Conservation (phyloP, 2,329 filamentous ascomycete genomes). For the Penicillium sp. region DNA sequence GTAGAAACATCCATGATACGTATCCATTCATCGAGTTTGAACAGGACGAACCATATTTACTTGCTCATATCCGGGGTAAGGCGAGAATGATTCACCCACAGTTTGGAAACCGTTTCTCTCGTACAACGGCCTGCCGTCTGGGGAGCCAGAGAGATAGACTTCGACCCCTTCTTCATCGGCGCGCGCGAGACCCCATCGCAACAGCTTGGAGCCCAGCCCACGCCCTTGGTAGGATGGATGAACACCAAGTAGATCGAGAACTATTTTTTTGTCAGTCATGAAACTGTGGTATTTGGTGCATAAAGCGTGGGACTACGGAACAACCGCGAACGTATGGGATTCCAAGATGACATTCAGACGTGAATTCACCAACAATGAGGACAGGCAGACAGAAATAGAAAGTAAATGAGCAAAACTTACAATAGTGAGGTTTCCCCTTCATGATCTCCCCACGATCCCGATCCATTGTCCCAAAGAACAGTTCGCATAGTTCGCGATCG, state of each 20-base stretch:
- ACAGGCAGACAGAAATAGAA: not conserved
- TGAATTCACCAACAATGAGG: not conserved
- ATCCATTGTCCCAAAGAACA: slow-evolving; percentile 29
- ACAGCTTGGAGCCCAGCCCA: slow-evolving; percentile 34
- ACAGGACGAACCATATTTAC: slow-evolving; percentile 25
- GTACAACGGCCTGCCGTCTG: slow-evolving; percentile 43
- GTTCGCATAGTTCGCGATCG: slow-evolving; percentile 25
- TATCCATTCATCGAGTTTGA: not conserved
- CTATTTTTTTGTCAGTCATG: slow-evolving; percentile 14
- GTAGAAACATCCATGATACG: no score
- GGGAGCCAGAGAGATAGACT: slow-evolving; percentile 43
- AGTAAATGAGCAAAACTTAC: slow-evolving; percentile 22
- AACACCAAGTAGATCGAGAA: slow-evolving; percentile 32
- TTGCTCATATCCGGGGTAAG: slow-evolving; percentile 22
- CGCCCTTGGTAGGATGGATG: slow-evolving; percentile 29
- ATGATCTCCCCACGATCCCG: slow-evolving; percentile 22
- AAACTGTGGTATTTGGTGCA: not conserved
- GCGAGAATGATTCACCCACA: slow-evolving; percentile 15
- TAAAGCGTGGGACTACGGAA: not conserved
- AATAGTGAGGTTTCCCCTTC: slow-evolving; percentile 29
- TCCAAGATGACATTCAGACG: not conserved
- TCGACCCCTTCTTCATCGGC: slow-evolving; percentile 41
- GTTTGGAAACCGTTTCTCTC: slow-evolving; percentile 44
- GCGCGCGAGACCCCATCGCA: slow-evolving; percentile 43
- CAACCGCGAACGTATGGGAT: not conserved